Conservation (phyloP, 2,329 filamentous ascomycete genomes). For the Simplicillium sp. region DNA sequence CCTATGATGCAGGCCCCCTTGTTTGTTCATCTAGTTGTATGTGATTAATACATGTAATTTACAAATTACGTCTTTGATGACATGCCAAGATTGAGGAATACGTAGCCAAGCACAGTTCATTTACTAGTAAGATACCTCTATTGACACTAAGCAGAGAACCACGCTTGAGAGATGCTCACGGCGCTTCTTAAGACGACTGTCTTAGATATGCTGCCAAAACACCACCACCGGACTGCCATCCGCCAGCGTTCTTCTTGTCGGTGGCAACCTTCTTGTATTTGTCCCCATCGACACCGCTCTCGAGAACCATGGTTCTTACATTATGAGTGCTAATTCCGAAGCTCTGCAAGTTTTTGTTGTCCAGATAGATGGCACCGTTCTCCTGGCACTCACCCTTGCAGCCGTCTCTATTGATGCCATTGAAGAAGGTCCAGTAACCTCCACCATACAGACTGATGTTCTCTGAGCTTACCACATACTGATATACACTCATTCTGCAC, state of each 20-base stretch:
- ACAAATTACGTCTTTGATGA: too few species aligned
- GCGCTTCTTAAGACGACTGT: constrained; percentile 1
- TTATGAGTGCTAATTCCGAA: constrained; percentile 18
- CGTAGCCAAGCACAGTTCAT: too few species aligned
- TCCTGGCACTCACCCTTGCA: constrained; percentile 9
- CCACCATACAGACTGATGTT: constrained; percentile 12
- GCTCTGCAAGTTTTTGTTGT: constrained; percentile 13
- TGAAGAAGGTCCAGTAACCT: constrained; percentile 17
- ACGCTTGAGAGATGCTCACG: too few species aligned
- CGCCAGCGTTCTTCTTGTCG: constrained; percentile 14
- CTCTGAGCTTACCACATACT: constrained; percentile 8
- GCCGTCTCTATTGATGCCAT: constrained; percentile 10
- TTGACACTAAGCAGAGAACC: too few species aligned
- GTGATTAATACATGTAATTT: too few species aligned
- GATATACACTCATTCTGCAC: constrained; percentile 10
- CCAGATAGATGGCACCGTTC: constrained; percentile 10
- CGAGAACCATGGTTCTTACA: constrained; percentile 17
- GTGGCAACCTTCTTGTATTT: constrained; percentile 8
- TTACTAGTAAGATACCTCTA: too few species aligned
- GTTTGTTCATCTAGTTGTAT: too few species aligned
- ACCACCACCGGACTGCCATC: constrained; percentile 15
- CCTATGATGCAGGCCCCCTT: too few species aligned
- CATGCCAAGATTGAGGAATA: too few species aligned
- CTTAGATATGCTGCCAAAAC: constrained; percentile 19
- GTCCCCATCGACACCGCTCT: constrained; percentile 7